phyloP scores from a whole-genome alignment of 768 basidiomycete genomes.

The Suillus placidus region DNA sequence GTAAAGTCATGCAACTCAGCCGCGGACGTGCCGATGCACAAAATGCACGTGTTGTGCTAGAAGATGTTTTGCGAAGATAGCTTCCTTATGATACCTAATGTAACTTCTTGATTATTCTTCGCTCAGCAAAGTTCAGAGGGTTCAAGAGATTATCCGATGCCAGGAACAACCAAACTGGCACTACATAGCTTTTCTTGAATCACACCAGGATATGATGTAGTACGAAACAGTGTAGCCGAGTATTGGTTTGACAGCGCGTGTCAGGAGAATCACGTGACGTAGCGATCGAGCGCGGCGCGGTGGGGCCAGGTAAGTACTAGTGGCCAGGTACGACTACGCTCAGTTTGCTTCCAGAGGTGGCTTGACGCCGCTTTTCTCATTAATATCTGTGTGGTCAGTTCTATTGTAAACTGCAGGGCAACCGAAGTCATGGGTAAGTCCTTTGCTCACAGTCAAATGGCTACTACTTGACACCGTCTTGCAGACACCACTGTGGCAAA shows the following conservation, averaged over 20 bases:
- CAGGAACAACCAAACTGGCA: background rate
- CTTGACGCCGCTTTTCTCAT: background rate
- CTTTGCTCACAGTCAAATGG: background rate
- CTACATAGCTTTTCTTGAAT: background rate
- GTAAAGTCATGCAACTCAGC: conserved; percentile 82
- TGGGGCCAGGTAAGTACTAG: background rate
- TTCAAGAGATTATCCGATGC: background rate
- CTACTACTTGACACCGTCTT: background rate
- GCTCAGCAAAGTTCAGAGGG: background rate
- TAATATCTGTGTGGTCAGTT: background rate
- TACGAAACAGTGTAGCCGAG: background rate
- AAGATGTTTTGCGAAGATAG: conserved; percentile 41
- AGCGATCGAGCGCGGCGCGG: background rate
- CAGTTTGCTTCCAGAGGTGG: conserved; percentile 1
- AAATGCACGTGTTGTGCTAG: conserved; percentile 52
- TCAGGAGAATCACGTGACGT: background rate
- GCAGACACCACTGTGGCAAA: conserved; percentile 75
- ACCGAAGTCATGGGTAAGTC: conserved; percentile 6
- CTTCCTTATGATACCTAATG: background rate
- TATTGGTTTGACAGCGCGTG: background rate
- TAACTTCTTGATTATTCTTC: background rate
- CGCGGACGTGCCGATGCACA: conserved; percentile 79
- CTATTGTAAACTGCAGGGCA: background rate
- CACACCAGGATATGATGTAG: too few species aligned
- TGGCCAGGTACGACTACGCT: background rate